These are phyloP conservation scores for Aaosphaeria pasadenensis DNA, from an alignment of 2,329 filamentous ascomycete genomes.

Conservation along the genomic window DNA sequence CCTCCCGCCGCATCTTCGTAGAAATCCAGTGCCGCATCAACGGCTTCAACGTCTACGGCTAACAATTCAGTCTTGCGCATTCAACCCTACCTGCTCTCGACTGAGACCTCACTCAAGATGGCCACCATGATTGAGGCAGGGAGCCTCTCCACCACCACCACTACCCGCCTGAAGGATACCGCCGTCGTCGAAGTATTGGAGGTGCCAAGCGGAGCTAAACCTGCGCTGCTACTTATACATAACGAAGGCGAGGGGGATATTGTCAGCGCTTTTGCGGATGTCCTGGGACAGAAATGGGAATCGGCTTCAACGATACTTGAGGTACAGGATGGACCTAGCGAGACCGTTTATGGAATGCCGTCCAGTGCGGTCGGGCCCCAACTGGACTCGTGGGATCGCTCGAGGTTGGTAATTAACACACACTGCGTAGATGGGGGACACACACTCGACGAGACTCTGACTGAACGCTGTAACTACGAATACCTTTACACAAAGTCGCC, in stretches of 20 bases:
- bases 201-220: constrained; percentile 28
- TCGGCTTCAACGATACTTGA: constrained; percentile 56
- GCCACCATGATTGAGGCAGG: constrained; percentile 37
- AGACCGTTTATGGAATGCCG: constrained; percentile 66
- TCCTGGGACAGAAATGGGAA: constrained; percentile 70
- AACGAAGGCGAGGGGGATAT: constrained; percentile 70
- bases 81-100: neutral
- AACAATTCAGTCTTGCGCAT: constrained; percentile 9
- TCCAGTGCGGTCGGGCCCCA: constrained; percentile 56
- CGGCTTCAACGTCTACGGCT: constrained; percentile 43
- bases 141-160: constrained; percentile 24
- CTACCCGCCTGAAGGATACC: constrained; percentile 28
- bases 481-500: constrained; percentile 75
- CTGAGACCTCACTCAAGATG: constrained; percentile 19
- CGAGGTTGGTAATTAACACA: constrained; percentile 69
- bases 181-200: constrained; percentile 33
- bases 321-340: constrained; percentile 54
- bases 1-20: constrained; percentile 38
- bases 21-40: constrained; percentile 40
- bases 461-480: constrained; percentile 74
- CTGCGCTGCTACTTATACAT: constrained; percentile 58
- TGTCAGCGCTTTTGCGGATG: constrained; percentile 72
- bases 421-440: constrained; percentile 66
- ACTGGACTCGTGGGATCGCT: constrained; percentile 55
- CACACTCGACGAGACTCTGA: constrained; percentile 64